Evolutionary conservation across 2,329 filamentous ascomycete genomes (phyloP).

Genomic region (Fusarium circinatum): DNA sequence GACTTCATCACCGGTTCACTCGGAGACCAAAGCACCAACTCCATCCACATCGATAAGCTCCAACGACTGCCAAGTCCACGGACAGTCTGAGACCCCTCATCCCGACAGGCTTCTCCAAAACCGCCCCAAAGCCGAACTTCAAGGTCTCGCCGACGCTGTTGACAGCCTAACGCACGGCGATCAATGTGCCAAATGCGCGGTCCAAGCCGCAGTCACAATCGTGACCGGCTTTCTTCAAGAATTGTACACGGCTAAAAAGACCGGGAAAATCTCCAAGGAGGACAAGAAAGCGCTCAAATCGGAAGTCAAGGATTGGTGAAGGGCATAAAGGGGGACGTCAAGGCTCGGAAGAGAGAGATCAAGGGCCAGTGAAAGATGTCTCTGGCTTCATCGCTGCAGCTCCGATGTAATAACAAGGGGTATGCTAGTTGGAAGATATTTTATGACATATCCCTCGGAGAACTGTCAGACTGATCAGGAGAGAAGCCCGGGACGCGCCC

Average conservation of each 20-base stretch:
- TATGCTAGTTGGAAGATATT: background rate
- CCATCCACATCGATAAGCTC: background rate
- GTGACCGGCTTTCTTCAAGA: conserved; percentile 10
- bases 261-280: conserved; percentile 25
- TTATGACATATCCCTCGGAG: background rate
- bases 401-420: background rate
- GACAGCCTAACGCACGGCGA: conserved; percentile 5
- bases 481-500: conserved; percentile 6
- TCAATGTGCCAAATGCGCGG: conserved; percentile 22
- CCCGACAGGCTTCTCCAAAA: conserved; percentile 21
- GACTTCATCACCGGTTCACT: background rate
- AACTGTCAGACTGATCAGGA: background rate
- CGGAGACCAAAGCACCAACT: background rate
- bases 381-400: background rate
- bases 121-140: conserved; percentile 5
- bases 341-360: conserved; percentile 3
- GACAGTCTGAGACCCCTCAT: conserved; percentile 15
- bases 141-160: conserved; percentile 1
- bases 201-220: conserved; percentile 10
- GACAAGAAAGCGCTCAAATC: conserved; percentile 29
- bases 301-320: conserved; percentile 19
- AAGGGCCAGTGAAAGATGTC: background rate
- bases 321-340: conserved; percentile 13
- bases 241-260: conserved; percentile 20
- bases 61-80: conserved; percentile 5